These are phyloP conservation scores for Ophiosphaerella herpotricha DNA, from an alignment of 2,329 filamentous ascomycete genomes.

Conservation along the genomic window DNA sequence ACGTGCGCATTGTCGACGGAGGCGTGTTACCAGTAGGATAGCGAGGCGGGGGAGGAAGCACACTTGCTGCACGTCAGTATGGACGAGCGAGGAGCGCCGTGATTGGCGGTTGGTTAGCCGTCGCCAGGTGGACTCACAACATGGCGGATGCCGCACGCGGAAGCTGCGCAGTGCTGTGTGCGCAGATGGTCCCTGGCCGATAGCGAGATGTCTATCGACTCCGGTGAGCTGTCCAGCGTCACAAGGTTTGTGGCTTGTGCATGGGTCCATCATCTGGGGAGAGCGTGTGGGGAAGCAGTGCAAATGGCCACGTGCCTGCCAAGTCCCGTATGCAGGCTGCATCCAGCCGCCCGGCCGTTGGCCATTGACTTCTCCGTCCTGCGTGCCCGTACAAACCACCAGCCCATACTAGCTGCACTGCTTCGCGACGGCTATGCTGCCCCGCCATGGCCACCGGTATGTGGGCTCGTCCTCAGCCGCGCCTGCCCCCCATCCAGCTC, in stretches of 20 bases:
- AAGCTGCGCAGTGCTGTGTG: too few species aligned
- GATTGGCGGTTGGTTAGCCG: conserved; percentile 30
- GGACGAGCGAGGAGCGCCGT: conserved; percentile 20
- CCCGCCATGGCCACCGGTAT: conserved; percentile 34
- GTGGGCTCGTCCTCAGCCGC: conserved; percentile 5
- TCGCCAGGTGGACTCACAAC: conserved; percentile 40
- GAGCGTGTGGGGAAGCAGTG: conserved; percentile 5
- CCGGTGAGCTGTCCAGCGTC: too few species aligned
- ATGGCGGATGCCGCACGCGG: conserved; percentile 34
- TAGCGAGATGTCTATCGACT: not conserved
- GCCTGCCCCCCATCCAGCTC: not conserved
- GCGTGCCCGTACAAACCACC: not conserved
- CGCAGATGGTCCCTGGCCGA: too few species aligned
- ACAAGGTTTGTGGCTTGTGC: not conserved
- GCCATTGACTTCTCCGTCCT: not conserved
- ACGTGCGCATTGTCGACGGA: not conserved
- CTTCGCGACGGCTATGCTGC: conserved; percentile 24
- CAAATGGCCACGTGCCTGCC: not conserved
- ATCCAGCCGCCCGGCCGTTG: not conserved
- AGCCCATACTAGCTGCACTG: not conserved
- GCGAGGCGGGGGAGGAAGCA: conserved; percentile 81
- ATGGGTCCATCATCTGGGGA: not conserved
- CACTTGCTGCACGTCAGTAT: conserved; percentile 48
- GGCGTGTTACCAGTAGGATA: conserved; percentile 66
- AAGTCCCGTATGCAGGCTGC: not conserved